phyloP scores from a whole-genome alignment of 148 eudicot species.

The Polygonum aviculare region DNA sequence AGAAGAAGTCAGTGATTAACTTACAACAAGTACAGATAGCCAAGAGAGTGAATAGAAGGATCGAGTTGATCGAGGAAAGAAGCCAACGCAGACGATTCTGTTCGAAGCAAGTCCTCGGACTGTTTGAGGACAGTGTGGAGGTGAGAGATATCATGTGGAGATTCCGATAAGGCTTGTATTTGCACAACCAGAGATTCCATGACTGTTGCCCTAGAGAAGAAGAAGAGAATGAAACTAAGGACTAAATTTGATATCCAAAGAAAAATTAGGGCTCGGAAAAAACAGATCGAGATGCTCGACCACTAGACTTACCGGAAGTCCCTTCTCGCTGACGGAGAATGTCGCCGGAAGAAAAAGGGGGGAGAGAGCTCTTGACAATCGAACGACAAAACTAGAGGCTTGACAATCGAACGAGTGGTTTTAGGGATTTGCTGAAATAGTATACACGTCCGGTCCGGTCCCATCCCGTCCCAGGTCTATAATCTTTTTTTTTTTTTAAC shows the following conservation, averaged over 20 bases:
- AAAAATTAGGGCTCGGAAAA: background rate
- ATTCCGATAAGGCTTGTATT: constrained; percentile 65
- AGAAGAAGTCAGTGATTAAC: background rate
- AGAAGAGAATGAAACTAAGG: background rate
- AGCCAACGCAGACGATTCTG: constrained; percentile 40
- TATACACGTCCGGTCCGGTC: too few species aligned
- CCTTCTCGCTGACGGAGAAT: background rate
- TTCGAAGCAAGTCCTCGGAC: constrained; percentile 45
- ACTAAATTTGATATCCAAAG: background rate
- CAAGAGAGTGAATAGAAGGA: constrained; percentile 68
- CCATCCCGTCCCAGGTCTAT: too few species aligned
- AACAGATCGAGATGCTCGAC: background rate
- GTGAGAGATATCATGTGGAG: constrained; percentile 33
- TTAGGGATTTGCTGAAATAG: too few species aligned
- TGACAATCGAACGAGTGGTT: background rate
- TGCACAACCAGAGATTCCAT: constrained; percentile 57
- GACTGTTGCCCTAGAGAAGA: constrained; percentile 7
- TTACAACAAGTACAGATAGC: constrained; percentile 71
- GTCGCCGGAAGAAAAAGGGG: background rate
- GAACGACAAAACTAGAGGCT: background rate
- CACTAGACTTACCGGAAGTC: background rate
- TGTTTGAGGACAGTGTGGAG: constrained; percentile 50
- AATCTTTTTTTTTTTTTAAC: too few species aligned
- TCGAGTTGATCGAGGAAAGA: constrained; percentile 48
- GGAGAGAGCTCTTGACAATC: background rate